Conservation (phyloP, 495 filamentous ascomycete species). For the Podospora bellae-mahoneyi region DNA sequence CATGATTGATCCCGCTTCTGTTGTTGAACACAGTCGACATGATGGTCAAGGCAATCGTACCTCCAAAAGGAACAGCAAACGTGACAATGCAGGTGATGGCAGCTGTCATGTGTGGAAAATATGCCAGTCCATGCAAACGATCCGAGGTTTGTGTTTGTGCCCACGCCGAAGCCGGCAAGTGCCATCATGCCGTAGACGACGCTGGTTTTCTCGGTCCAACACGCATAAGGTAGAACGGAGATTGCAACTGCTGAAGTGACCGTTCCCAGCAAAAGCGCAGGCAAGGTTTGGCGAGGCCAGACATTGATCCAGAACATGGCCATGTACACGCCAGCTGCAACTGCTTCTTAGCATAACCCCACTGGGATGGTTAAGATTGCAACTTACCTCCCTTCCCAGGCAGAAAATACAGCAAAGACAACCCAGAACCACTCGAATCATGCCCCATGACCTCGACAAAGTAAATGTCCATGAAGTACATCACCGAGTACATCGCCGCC, state of each 20-base stretch:
- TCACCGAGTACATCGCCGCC: constrained; percentile 49
- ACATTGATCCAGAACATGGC: constrained; percentile 54
- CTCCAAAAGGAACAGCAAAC: constrained; percentile 55
- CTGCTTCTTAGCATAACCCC: background rate
- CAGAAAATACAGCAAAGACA: constrained; percentile 48
- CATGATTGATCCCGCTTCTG: constrained; percentile 25
- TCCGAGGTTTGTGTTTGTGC: constrained; percentile 40
- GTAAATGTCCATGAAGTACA: constrained; percentile 62
- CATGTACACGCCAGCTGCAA: constrained; percentile 48
- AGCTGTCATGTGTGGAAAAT: constrained; percentile 51
- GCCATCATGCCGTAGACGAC: constrained; percentile 60
- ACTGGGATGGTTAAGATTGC: background rate
- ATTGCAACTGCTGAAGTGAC: constrained; percentile 47
- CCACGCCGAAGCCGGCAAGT: constrained; percentile 55
- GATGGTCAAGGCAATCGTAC: constrained; percentile 54
- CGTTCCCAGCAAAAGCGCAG: constrained; percentile 48
- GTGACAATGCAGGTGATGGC: constrained; percentile 49
- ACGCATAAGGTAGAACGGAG: constrained; percentile 47
- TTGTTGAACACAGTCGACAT: constrained; percentile 63
- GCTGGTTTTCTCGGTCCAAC: constrained; percentile 35
- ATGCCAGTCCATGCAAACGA: constrained; percentile 50
- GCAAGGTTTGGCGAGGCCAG: constrained; percentile 55
- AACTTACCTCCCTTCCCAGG: constrained; percentile 43
- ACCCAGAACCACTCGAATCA: constrained; percentile 45
- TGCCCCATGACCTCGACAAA: constrained; percentile 53